phyloP scores from a whole-genome alignment of 164 flowering plant species.

The Saururus chinensis region DNA sequence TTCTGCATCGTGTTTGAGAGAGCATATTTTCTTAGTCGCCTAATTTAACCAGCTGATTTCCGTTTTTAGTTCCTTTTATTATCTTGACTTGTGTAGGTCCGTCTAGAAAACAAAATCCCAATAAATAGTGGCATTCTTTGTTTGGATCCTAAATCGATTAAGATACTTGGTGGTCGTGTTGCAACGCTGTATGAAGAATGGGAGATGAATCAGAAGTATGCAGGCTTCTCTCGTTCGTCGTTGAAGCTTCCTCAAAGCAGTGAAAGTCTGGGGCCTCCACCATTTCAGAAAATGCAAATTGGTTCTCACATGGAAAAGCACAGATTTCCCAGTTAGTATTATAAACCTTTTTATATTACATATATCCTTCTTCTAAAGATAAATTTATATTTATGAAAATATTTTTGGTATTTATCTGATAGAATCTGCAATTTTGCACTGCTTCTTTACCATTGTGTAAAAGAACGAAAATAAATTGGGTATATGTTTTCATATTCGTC shows the following conservation, averaged over 20 bases:
- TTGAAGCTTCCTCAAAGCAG: constrained; percentile 26
- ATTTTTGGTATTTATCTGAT: not conserved
- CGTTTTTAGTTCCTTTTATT: not conserved
- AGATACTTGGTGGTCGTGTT: constrained; percentile 74
- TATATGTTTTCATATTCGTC: too few species aligned
- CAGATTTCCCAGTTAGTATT: constrained; percentile 25
- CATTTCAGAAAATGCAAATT: constrained; percentile 73
- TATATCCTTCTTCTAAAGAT: not conserved
- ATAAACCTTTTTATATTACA: not conserved
- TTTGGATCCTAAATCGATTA: constrained; percentile 43
- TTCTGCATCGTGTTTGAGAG: too few species aligned
- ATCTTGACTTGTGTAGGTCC: constrained; percentile 32
- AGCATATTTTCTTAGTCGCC: too few species aligned
- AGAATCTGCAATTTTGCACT: not conserved
- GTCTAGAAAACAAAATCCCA: constrained; percentile 49
- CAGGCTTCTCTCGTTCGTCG: constrained; percentile 57
- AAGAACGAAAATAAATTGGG: too few species aligned
- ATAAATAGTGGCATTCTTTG: constrained; percentile 59
- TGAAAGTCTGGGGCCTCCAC: constrained; percentile 65
- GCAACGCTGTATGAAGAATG: constrained; percentile 83
- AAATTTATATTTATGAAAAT: too few species aligned
- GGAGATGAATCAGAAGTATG: constrained; percentile 74
- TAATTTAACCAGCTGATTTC: not conserved
- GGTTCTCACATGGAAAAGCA: constrained; percentile 23
- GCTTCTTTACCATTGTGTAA: not conserved